Conservation (phyloP, 495 filamentous ascomycete species). For the Articulospora tetracladia region DNA sequence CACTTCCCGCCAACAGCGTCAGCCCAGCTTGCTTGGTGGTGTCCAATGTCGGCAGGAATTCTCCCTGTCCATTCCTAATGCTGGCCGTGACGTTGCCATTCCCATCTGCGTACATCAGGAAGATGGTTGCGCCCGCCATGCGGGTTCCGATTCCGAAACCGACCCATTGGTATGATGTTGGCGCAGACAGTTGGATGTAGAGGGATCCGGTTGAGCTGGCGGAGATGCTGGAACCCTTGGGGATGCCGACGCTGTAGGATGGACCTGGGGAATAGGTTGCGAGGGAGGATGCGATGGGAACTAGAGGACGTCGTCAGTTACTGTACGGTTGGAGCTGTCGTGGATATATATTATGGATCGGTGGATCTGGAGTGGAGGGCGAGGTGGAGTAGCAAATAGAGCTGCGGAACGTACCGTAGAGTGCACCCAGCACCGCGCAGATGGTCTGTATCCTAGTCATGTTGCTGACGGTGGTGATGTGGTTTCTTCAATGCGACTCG, state of each 20-base stretch:
- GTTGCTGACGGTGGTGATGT: neutral
- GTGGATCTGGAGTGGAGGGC: neutral
- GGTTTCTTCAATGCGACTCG: no score
- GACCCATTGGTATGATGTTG: conserved; percentile 57
- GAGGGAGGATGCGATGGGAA: conserved; percentile 7
- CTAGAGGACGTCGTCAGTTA: neutral
- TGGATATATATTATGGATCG: neutral
- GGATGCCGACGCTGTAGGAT: conserved; percentile 19
- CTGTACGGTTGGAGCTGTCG: neutral
- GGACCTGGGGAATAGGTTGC: conserved; percentile 16
- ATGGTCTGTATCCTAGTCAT: neutral
- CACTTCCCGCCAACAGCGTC: conserved; percentile 58
- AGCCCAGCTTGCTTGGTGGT: conserved; percentile 35
- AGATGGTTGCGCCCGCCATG: conserved; percentile 66
- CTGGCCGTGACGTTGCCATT: conserved; percentile 62
- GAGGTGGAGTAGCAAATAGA: neutral
- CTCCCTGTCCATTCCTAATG: conserved; percentile 46
- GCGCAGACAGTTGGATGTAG: conserved; percentile 63
- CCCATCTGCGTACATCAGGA: conserved; percentile 61
- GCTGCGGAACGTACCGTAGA: neutral
- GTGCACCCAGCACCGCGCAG: neutral
- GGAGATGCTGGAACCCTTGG: conserved; percentile 15
- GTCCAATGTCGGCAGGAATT: conserved; percentile 52
- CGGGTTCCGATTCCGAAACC: conserved; percentile 56
- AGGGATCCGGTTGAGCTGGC: conserved; percentile 39